Evolutionary conservation across 495 filamentous ascomycete species (phyloP), one percentile per base, ranked within the genome.

Genomic region (Patellaria atrata): DNA sequence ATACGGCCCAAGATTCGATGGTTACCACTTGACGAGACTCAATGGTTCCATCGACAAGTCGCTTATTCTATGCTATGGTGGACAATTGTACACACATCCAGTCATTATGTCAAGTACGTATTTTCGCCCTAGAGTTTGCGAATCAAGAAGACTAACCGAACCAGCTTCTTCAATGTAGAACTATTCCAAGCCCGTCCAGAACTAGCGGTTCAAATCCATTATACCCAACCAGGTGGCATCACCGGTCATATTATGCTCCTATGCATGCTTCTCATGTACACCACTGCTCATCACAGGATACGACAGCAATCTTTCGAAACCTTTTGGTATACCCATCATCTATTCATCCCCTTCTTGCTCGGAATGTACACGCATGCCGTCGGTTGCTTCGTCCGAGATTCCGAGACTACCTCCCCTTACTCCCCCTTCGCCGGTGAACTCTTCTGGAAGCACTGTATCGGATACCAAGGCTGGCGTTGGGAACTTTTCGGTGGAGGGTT

Each of bases 221-320:
- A 93, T 49, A 70, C 76, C 3, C 68, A 89, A 52, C 68, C 82
- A 26, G 85, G 82, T 44, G 89, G 89, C 37, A 81, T 96, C 40
- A 99, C 89, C 0, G 89, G 89, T 12, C 89, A 99, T 59, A 71
- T 99, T 28, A 99, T 99, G 89, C 70, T 96, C 4, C 65, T 96
- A 6, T 99, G 89, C 68, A 96, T 99, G 89, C 63, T 99, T 34
- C 58, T 99, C 35, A 99, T 99, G 72, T 99, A 89, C 57, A 99
- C 89, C 13, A 93, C 91, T 5, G 79, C 89, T 3, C 89, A 99
- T 50, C 68, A 75, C 46, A 79, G 79, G 44, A 96, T 99, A 47
- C 79, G 89, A 32, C 83, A 96, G 53, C 89, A 99, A 51, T 91
- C 81, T 2, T 99, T 80, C 56, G 89, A 99, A 58, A 87, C 87